Base-by-base conservation (phyloP, 2,329 filamentous ascomycete genomes). In the Colletotrichum theobromicola region DNA sequence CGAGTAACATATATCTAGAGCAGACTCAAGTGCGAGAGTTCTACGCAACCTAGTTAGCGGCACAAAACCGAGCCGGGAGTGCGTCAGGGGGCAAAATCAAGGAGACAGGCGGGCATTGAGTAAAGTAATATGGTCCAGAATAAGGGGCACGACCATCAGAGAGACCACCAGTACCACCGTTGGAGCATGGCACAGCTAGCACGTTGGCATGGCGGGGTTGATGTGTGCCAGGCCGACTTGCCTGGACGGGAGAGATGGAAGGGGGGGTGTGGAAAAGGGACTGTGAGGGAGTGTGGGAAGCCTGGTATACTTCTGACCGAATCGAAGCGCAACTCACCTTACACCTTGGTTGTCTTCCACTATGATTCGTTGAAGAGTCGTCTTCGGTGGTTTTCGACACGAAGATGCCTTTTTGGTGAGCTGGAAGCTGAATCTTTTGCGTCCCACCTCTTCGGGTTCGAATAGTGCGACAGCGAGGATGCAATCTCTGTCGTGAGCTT, bases 1-100 rank as follows among this genome's bases (percentile, higher is more conserved):
- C 35, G 50, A 46, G 26, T 50, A 60, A 63, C 61, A 72, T 74
- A 55, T 76, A 66, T 72, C 62, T 30, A 60, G 57, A 30, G 57
- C 65, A 16, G 55, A 15, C 10, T 37, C 12, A 16, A 12, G 15
- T 15, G 18, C 28, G 34, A 42, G 55, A 65, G 72, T 78, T 78
- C 77, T 79, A 73, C 73, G 76, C 76, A 77, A 76, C 75, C 78
- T 78, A 77, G 79, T 80, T 79, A 79, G 81, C 81, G 82, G 84
- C 81, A 85, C 82, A 81, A 83, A 80, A 79, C 81, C 83, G 82
- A 82, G 82, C 82, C 83, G 83, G 82, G 81, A 78, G 76, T 83
- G 81, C 81, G 80, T 80, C 79, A 81, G 81, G 79, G 80, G 81
- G 81, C 80, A 79, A 80, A 79, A 81, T 78, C 78, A 79, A 80